Base-by-base conservation (phyloP, 2,329 filamentous ascomycete genomes). In the Sphaerulina populicola region DNA sequence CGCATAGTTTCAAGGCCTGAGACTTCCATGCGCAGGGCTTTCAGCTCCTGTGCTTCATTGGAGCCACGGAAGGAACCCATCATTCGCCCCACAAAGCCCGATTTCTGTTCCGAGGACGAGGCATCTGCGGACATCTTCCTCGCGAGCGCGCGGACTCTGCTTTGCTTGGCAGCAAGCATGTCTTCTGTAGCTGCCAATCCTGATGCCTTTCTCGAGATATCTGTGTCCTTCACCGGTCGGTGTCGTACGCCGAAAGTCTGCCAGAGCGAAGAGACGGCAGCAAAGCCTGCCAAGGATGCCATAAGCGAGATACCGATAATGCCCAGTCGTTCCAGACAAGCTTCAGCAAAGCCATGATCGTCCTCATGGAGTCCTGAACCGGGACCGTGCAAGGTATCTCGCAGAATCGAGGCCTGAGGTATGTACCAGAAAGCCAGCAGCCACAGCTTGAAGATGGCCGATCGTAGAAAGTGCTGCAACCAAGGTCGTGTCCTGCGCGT, bases 271-370 rank as follows among this genome's bases (percentile, higher is more conserved):
- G 86, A 90, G 31, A 94, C 85, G n/a, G 87, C 87, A 5, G 88
- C 88, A 62, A 94, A 94, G 0, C 88, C 88, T 6, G 88, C 88
- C n/a, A 94, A 73, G 11, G 90, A 77, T 12, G 88, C 88, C 87
- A 94, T 94, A 47, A 93, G 71, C 43, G 85, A 83, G 50, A 93
- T 88, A 3, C 88, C 88, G 56, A 94, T 88, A 37, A 94, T 83
- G 10, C 88, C 88, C 23, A 94, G 82, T 40, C 88, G 68, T 58
- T 80, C 77, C 41, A 81, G 64, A 60, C 77, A 79, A 30, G 76
- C 77, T 60, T 80, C 76, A 42, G 73, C 76, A 47, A 81, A 72
- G 21, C 68, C 70, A 51, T 74, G 70, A 10, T 69, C 60, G 41
- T 70, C 66, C 51, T 73, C 60, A 1, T 41, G 41, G 43, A 60